Evolutionary conservation across 345 rosid species (phyloP), one percentile per base, ranked within the genome.

Genomic region (Hevea brasiliensis): DNA sequence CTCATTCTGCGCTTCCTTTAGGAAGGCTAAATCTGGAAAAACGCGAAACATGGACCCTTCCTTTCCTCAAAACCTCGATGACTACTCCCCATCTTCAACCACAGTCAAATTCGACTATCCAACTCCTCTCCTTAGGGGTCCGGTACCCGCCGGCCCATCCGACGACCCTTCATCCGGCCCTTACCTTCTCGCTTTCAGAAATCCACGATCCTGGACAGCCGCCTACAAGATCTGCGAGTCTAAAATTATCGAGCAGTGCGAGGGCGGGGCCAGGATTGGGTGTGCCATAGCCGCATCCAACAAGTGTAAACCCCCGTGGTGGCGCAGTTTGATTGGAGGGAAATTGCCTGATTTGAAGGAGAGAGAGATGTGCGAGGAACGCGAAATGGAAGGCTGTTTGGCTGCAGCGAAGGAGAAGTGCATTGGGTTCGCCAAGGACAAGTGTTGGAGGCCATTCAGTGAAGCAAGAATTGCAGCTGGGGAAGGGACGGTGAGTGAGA

Each of bases 281-380:
- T 95, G 98, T 85, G 91, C 98, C 59, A 80, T 94, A 71, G 64
- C 77, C 21, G 97, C 97, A 0, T 88, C 97, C 27, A 81, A 83
- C 37, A 89, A 77, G 71, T 95, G 99, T 74, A 86, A 86, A 78
- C 89, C 89, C 9, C 86, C 92, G 0, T 92, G 97, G 98, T 94
- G 98, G 98, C 80, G 78, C 29, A 61, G 67, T 60, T 76, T 84
- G 6, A 45, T 72, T 29, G 85, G 84, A 37, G 58, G 45, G 64
- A 82, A 80, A 35, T 59, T 82, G 8, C 66, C 68, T 24, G 86
- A 87, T 60, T 79, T 85, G 77, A 87, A 77, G 76, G 94, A 85
- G 67, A 77, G 91, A 67, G 98, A 89, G 67, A 83, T 41, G 53
- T 90, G 97, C 81, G 98, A 94, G 77, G 90, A 76, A 72, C 87